A percentile compares a stretch with the other conserved stretches of the same genome.
phyloP scores from a whole-genome alignment of 805 yeast genomes.

The Ogataea nitratoaversa region DNA sequence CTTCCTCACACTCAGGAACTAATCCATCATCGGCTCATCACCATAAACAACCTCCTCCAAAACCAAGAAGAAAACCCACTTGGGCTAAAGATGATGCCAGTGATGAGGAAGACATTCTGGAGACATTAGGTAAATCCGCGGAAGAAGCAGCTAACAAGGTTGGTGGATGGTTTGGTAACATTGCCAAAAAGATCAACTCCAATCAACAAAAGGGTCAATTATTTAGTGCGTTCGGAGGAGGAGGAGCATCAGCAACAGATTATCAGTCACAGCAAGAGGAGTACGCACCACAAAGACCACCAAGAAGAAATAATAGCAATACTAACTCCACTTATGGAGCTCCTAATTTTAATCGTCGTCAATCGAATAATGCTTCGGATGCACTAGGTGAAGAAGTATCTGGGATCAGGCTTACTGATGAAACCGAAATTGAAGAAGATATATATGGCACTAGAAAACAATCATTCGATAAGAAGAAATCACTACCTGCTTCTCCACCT shows the following conservation, averaged over 20 bases:
- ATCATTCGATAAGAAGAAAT: constrained; percentile 8
- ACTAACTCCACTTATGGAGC: constrained; percentile 5
- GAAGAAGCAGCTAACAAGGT: constrained; percentile 77
- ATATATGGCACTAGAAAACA: constrained; percentile 18
- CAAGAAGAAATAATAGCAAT: constrained; percentile 1
- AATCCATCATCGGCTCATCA: neutral
- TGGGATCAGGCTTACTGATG: constrained; percentile 22
- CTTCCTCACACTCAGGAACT: neutral
- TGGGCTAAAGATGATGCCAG: constrained; percentile 28
- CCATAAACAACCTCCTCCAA: constrained; percentile 15
- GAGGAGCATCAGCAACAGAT: neutral
- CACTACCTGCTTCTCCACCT: constrained; percentile 2
- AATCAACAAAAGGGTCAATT: constrained; percentile 25
- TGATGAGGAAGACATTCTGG: constrained; percentile 47
- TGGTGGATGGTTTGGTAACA: constrained; percentile 72
- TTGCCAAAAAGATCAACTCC: constrained; percentile 44
- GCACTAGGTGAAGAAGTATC: constrained; percentile 24
- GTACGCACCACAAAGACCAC: neutral
- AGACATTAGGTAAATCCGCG: constrained; percentile 65
- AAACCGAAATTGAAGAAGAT: constrained; percentile 15
- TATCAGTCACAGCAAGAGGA: constrained; percentile 1
- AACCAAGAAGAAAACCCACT: constrained; percentile 26
- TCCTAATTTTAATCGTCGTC: constrained; percentile 5
- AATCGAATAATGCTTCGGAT: constrained; percentile 25
- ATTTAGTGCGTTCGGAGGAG: constrained; percentile 30